Evolutionary conservation across 106 monocot genomes (phyloP).

Genomic region (Dioscorea dumetorum): DNA sequence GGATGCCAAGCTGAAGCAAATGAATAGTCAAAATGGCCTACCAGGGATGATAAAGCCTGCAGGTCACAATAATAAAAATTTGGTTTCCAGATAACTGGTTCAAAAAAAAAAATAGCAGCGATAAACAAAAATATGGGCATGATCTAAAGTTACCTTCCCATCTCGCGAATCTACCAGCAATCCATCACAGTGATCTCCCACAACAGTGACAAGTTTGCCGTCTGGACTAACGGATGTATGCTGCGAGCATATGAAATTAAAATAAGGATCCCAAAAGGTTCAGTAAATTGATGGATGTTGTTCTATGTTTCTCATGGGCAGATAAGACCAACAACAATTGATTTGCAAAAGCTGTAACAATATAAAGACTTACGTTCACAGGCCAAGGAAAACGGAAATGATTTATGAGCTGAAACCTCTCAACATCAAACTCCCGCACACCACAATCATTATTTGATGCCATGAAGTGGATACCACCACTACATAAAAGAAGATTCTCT

Average conservation of each 20-base stretch:
- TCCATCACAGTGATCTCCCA: conserved; percentile 65
- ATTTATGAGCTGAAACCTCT: conserved; percentile 60
- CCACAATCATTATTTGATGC: conserved; percentile 63
- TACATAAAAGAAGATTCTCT: conserved; percentile 4
- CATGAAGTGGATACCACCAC: conserved; percentile 51
- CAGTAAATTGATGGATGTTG: too few relatives aligned
- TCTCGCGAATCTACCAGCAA: conserved; percentile 49
- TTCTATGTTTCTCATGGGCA: too few relatives aligned
- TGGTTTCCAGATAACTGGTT: not conserved
- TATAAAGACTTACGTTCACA: conserved; percentile 48
- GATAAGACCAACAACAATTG: too few relatives aligned
- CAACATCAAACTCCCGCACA: conserved; percentile 50
- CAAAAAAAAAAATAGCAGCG: not conserved
- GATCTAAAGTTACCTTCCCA: conserved; percentile 46
- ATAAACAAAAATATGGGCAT: not conserved
- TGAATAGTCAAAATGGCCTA: conserved; percentile 61
- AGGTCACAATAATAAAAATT: not conserved
- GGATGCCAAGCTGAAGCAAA: conserved; percentile 83
- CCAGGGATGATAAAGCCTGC: conserved; percentile 25
- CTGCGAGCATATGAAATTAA: conserved; percentile 15
- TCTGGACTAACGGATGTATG: conserved; percentile 71
- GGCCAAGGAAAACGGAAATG: conserved; percentile 73
- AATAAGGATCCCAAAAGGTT: not conserved
- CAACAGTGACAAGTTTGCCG: conserved; percentile 53
- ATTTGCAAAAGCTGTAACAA: too few relatives aligned